These are phyloP conservation scores for Penicillium sp. DNA, from an alignment of 2,329 filamentous ascomycete species.

Conservation along the genomic window DNA sequence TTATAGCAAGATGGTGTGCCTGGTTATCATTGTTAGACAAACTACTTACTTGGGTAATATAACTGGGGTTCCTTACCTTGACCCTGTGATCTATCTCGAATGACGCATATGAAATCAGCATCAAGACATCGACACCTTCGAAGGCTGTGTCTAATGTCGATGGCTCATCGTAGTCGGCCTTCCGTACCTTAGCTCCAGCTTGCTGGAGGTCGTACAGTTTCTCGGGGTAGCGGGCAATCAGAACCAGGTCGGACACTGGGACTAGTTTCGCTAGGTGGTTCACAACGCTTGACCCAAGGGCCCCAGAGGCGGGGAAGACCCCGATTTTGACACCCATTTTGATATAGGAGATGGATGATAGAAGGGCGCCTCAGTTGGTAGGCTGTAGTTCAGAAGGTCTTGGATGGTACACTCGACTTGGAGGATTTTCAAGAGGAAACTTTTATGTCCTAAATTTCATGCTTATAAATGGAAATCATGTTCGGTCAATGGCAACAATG, in stretches of 20 bases:
- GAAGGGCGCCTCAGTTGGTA: background rate
- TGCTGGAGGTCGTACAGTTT: conserved; percentile 12
- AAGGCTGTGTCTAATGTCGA: conserved; percentile 49
- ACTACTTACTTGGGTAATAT: background rate
- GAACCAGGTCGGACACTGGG: conserved; percentile 45
- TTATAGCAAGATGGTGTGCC: conserved; percentile 49
- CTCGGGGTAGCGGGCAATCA: conserved; percentile 43
- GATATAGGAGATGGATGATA: background rate
- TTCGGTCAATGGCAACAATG: background rate
- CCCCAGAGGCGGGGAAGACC: conserved; percentile 52
- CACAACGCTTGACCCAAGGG: conserved; percentile 51
- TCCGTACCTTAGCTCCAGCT: conserved; percentile 24
- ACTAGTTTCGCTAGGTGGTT: conserved; percentile 47
- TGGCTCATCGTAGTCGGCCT: conserved; percentile 52
- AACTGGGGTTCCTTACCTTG: conserved; percentile 28
- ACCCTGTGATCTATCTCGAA: conserved; percentile 47
- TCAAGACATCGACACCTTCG: conserved; percentile 49
- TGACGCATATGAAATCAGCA: conserved; percentile 56
- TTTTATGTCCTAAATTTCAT: background rate
- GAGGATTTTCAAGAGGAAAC: background rate
- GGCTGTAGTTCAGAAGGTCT: background rate
- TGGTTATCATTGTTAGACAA: conserved; percentile 8
- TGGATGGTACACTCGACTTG: background rate
- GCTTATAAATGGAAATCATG: background rate
- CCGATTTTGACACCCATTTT: conserved; percentile 24